Percentiles rank a stretch among this genome's conserved stretches.
Conservation (phyloP, 106 monocot genomes). For the Narthecium ossifragum region DNA sequence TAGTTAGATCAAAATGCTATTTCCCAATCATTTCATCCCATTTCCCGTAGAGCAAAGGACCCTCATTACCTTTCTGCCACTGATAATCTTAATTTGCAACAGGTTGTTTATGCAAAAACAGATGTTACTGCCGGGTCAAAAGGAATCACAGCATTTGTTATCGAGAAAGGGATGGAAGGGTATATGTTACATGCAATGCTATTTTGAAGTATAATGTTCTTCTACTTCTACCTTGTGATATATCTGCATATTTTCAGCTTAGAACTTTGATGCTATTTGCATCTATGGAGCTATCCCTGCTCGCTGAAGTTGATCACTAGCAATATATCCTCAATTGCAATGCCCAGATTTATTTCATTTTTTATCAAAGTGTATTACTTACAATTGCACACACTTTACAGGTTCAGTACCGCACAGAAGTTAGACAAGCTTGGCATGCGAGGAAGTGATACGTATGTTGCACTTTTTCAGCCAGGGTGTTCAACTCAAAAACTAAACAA, state of each 20-base stretch:
- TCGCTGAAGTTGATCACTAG: too few species aligned
- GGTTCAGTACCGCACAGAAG: slow-evolving; percentile 95
- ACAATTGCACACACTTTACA: slow-evolving; percentile 33
- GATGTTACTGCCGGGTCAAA: slow-evolving; percentile 83
- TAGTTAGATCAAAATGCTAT: too few species aligned
- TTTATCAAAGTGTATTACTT: too few species aligned
- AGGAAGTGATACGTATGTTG: slow-evolving; percentile 92
- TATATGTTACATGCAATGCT: slow-evolving; percentile 13
- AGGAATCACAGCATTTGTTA: slow-evolving; percentile 97
- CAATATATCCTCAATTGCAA: too few species aligned
- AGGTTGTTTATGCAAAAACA: slow-evolving; percentile 97
- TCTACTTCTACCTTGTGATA: background rate
- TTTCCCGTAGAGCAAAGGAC: background rate
- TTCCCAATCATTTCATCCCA: too few species aligned
- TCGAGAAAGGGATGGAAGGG: slow-evolving; percentile 98
- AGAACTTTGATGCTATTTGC: too few species aligned
- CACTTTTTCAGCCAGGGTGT: slow-evolving; percentile 3
- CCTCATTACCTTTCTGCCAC: background rate
- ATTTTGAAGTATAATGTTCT: background rate
- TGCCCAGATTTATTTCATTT: too few species aligned
- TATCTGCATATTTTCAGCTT: background rate
- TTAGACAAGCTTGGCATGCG: slow-evolving; percentile 98
- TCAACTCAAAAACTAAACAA: background rate
- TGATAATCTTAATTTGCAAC: slow-evolving; percentile 24
- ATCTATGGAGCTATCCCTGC: too few species aligned